These are phyloP conservation scores for Wickerhamiella musiphila DNA, from an alignment of 805 yeast genomes.

Conservation along the genomic window DNA sequence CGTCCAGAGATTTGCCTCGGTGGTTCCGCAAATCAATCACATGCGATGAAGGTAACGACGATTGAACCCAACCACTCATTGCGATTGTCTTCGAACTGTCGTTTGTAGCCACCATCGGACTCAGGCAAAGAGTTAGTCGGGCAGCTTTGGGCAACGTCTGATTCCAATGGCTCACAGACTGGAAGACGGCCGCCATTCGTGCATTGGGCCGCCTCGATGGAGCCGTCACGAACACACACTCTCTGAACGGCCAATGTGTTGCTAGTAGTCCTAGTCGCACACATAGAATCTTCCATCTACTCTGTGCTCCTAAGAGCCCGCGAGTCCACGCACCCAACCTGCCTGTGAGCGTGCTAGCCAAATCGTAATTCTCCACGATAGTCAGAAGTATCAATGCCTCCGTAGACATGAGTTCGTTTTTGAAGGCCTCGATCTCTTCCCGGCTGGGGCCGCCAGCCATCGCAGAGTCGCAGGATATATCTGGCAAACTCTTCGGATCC, in stretches of 20 bases:
- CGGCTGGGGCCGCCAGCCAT: slow-evolving; percentile 11
- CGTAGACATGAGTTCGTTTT: slow-evolving; percentile 22
- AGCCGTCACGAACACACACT: slow-evolving; percentile 25
- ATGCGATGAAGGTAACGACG: slow-evolving; percentile 25
- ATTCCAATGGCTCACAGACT: slow-evolving; percentile 26
- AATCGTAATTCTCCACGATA: slow-evolving; percentile 23
- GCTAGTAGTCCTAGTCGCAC: slow-evolving; percentile 28
- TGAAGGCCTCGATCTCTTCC: slow-evolving; percentile 19
- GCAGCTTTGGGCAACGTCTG: slow-evolving; percentile 14
- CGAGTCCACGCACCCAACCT: slow-evolving; percentile 14
- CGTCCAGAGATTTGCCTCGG: slow-evolving; percentile 19
- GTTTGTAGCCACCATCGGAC: slow-evolving; percentile 25
- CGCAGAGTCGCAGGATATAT: too few species aligned
- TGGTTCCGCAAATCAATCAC: slow-evolving; percentile 26
- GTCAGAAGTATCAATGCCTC: slow-evolving; percentile 28
- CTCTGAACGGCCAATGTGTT: slow-evolving; percentile 31
- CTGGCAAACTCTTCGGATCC: slow-evolving; percentile 7
- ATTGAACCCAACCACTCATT: slow-evolving; percentile 25
- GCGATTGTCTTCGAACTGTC: slow-evolving; percentile 21
- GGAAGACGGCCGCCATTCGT: slow-evolving; percentile 25
- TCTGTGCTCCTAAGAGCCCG: slow-evolving; percentile 19
- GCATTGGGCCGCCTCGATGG: slow-evolving; percentile 26
- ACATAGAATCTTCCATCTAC: slow-evolving; percentile 21
- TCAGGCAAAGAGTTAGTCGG: slow-evolving; percentile 23
- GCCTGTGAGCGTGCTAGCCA: slow-evolving; percentile 22